A percentile compares a stretch with the other conserved stretches of the same genome.
Conservation (phyloP, 805 yeast genomes). For the Saccharomyces kudriavzevii region DNA sequence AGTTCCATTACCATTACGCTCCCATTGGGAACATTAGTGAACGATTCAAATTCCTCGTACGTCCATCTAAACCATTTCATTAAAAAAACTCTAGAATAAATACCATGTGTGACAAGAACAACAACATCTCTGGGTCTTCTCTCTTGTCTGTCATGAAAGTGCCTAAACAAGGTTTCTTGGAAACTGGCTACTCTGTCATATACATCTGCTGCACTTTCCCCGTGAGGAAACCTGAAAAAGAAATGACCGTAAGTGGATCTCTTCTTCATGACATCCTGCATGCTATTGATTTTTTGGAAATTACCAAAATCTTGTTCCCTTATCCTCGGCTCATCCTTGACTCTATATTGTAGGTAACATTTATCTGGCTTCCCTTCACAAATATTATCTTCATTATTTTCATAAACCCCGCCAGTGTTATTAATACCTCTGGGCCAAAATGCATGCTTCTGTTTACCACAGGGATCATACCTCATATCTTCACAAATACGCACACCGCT, state of each 20-base stretch:
- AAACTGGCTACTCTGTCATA: slow-evolving; percentile 86
- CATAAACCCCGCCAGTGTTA: slow-evolving; percentile 23
- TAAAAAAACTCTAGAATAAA: slow-evolving; percentile 85
- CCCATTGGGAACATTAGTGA: slow-evolving; percentile 80
- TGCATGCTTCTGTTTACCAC: slow-evolving; percentile 22
- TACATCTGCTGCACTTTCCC: slow-evolving; percentile 95
- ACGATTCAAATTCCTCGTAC: slow-evolving; percentile 77
- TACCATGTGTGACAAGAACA: slow-evolving; percentile 86
- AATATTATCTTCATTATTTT: slow-evolving; percentile 14
- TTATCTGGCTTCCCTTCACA: slow-evolving; percentile 14
- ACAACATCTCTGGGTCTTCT: slow-evolving; percentile 66
- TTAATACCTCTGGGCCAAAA: slow-evolving; percentile 19
- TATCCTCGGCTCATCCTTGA: slow-evolving; percentile 83
- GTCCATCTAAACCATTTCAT: slow-evolving; percentile 96
- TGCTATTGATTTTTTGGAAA: slow-evolving; percentile 69
- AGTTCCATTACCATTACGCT: slow-evolving; percentile 72
- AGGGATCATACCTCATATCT: slow-evolving; percentile 19
- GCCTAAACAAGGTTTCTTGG: slow-evolving; percentile 78
- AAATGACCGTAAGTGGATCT: slow-evolving; percentile 83
- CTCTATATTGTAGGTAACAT: slow-evolving; percentile 40
- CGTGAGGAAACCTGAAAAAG: slow-evolving; percentile 84
- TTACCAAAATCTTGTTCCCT: slow-evolving; percentile 95
- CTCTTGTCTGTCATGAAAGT: slow-evolving; percentile 49
- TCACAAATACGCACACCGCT: slow-evolving; percentile 19
- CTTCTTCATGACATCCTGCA: slow-evolving; percentile 77